Conservation (phyloP, 2,329 filamentous ascomycete species). For the Blastomyces percursus region DNA sequence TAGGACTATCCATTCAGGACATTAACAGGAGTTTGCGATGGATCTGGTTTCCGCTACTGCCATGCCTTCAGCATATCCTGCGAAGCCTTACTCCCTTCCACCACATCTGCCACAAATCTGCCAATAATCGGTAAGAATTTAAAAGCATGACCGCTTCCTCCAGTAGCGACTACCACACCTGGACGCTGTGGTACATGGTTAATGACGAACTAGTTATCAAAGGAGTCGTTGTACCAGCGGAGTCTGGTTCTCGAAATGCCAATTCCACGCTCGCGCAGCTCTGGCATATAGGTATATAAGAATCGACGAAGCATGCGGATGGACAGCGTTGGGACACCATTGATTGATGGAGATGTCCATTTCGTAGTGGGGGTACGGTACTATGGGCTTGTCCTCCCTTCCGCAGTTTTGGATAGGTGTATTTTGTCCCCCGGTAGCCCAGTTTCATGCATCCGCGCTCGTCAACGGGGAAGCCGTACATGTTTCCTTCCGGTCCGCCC, state of each 20-base stretch:
- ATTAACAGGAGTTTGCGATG: conserved; percentile 13
- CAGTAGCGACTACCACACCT: conserved; percentile 50
- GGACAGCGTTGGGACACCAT: conserved; percentile 21
- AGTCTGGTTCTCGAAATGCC: conserved; percentile 36
- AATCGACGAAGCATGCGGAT: conserved; percentile 24
- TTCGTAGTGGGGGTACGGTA: conserved; percentile 32
- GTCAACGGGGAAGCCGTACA: conserved; percentile 41
- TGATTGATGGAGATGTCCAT: conserved; percentile 20
- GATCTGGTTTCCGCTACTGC: conserved; percentile 17
- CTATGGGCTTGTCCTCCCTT: conserved; percentile 31
- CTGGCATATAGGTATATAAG: conserved; percentile 34
- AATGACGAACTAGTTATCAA: conserved; percentile 46
- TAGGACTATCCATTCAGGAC: conserved; percentile 13
- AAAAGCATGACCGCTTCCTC: conserved; percentile 52
- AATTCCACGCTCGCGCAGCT: conserved; percentile 29
- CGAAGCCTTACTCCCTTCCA: conserved; percentile 31
- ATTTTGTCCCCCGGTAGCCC: conserved; percentile 43
- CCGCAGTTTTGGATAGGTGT: conserved; percentile 34
- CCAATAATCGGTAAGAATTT: conserved; percentile 52
- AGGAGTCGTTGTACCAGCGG: conserved; percentile 49
- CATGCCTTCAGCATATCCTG: conserved; percentile 18
- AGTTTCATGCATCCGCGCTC: conserved; percentile 39
- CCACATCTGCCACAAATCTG: conserved; percentile 42
- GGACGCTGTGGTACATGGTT: conserved; percentile 40
- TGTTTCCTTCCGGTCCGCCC: conserved; percentile 30